Conservation (phyloP, 345 rosid genomes). For the Lepidium africanum region DNA sequence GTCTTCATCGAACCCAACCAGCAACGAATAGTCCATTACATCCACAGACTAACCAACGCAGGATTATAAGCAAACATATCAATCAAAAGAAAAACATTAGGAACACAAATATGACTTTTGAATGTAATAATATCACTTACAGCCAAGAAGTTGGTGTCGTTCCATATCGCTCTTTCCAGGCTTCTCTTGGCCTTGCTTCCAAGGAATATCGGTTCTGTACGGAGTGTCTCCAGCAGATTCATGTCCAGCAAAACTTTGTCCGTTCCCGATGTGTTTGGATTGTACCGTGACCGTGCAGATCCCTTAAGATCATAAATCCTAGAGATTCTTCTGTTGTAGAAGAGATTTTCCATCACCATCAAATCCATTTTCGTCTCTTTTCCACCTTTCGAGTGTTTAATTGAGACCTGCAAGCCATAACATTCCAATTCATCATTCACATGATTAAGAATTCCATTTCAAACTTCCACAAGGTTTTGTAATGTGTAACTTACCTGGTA, state of each 20-base stretch:
- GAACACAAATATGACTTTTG: background rate
- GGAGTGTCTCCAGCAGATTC: slow-evolving; percentile 72
- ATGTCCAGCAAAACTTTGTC: slow-evolving; percentile 77
- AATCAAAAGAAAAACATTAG: background rate
- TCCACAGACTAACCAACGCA: slow-evolving; percentile 49
- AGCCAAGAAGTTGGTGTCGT: slow-evolving; percentile 84
- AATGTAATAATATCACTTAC: slow-evolving; percentile 38
- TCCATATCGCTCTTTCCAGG: slow-evolving; percentile 96
- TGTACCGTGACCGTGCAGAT: slow-evolving; percentile 72
- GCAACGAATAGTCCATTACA: slow-evolving; percentile 95
- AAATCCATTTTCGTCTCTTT: slow-evolving; percentile 90
- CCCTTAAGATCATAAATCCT: slow-evolving; percentile 93
- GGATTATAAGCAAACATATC: background rate
- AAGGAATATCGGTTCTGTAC: slow-evolving; percentile 83
- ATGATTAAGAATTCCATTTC: background rate
- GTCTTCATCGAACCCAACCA: slow-evolving; percentile 91
- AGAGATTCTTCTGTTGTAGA: slow-evolving; percentile 61
- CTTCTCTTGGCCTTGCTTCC: slow-evolving; percentile 96
- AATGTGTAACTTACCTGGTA: slow-evolving; percentile 62
- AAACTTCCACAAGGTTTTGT: background rate
- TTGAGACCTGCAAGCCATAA: slow-evolving; percentile 51
- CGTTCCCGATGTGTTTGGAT: slow-evolving; percentile 68
- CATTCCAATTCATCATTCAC: background rate
- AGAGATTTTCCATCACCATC: slow-evolving; percentile 99
- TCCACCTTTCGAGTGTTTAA: slow-evolving; percentile 74